Conservation (phyloP, 164 flowering plant species). For the Amborella trichopoda region DNA sequence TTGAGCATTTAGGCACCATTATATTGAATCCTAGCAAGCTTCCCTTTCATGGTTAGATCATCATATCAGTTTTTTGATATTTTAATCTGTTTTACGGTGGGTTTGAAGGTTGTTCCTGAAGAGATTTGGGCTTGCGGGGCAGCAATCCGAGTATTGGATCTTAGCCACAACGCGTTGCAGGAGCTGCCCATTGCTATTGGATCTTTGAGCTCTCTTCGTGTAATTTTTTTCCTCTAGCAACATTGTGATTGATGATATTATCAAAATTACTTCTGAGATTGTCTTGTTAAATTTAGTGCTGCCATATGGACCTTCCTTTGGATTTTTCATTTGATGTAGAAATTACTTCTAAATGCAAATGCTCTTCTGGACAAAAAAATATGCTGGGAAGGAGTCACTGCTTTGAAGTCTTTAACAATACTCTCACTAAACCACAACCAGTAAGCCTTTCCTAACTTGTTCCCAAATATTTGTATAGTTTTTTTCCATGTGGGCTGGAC, state of each 20-base stretch:
- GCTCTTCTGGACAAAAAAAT: constrained; percentile 40
- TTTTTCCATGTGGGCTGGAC: too few species aligned
- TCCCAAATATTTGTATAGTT: too few species aligned
- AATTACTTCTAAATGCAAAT: constrained; percentile 50
- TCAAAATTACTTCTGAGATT: too few species aligned
- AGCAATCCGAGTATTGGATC: constrained; percentile 55
- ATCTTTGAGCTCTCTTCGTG: constrained; percentile 41
- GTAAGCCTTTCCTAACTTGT: constrained; percentile 39
- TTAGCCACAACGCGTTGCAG: constrained; percentile 42
- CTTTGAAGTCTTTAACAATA: constrained; percentile 39
- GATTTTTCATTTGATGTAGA: constrained; percentile 30
- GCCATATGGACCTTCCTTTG: neutral
- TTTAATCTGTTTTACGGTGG: constrained; percentile 1
- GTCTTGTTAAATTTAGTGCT: neutral
- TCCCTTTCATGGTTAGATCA: too few species aligned
- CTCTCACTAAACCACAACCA: constrained; percentile 47
- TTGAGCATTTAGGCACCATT: too few species aligned
- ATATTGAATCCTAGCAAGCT: too few species aligned
- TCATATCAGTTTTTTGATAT: too few species aligned
- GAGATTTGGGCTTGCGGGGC: constrained; percentile 76
- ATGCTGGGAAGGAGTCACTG: constrained; percentile 54
- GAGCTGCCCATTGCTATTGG: constrained; percentile 42
- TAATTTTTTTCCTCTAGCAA: constrained; percentile 7
- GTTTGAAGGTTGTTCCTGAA: constrained; percentile 57
- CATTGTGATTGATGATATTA: too few species aligned